Percentiles rank a stretch among this genome's conserved stretches.
phyloP scores from a whole-genome alignment of 2,329 filamentous ascomycete species.

The Alternaria sp. region DNA sequence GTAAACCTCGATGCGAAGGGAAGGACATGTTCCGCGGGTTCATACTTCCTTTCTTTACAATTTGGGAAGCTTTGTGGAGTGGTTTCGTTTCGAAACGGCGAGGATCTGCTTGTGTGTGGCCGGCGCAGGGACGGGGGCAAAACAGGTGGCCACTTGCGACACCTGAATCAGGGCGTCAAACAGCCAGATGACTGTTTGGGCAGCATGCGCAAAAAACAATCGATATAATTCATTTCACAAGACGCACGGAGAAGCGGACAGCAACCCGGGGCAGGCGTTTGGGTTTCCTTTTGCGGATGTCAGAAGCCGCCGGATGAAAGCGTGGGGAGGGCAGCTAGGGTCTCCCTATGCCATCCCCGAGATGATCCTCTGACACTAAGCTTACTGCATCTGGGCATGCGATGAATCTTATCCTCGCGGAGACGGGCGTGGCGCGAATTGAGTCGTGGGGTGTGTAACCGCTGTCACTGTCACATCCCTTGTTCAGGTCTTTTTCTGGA shows the following conservation, averaged over 20 bases:
- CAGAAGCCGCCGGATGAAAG: constrained; percentile 26
- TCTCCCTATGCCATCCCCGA: constrained; percentile 29
- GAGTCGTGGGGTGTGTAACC: constrained; percentile 19
- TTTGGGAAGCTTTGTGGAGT: constrained; percentile 24
- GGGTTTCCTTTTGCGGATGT: constrained; percentile 22
- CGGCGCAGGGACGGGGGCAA: constrained; percentile 12
- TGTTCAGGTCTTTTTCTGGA: constrained; percentile 11
- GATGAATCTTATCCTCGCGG: constrained; percentile 26
- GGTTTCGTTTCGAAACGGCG: constrained; percentile 27
- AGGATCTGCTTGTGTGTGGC: not conserved
- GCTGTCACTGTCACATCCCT: constrained; percentile 21
- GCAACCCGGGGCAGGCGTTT: constrained; percentile 23
- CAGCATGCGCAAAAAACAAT: constrained; percentile 1
- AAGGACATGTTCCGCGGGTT: constrained; percentile 4
- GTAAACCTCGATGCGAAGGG: not conserved
- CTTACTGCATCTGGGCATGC: constrained; percentile 22
- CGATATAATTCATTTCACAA: not conserved
- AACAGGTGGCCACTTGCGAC: constrained; percentile 9
- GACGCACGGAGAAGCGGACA: constrained; percentile 32
- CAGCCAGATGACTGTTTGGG: constrained; percentile 2
- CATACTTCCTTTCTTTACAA: constrained; percentile 11
- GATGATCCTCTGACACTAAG: constrained; percentile 29
- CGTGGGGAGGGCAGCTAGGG: constrained; percentile 23
- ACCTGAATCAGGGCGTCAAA: constrained; percentile 12
- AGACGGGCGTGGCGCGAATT: constrained; percentile 20